These are phyloP conservation scores for Saitozyma sp. DNA, from an alignment of 768 basidiomycete species.

Conservation along the genomic window DNA sequence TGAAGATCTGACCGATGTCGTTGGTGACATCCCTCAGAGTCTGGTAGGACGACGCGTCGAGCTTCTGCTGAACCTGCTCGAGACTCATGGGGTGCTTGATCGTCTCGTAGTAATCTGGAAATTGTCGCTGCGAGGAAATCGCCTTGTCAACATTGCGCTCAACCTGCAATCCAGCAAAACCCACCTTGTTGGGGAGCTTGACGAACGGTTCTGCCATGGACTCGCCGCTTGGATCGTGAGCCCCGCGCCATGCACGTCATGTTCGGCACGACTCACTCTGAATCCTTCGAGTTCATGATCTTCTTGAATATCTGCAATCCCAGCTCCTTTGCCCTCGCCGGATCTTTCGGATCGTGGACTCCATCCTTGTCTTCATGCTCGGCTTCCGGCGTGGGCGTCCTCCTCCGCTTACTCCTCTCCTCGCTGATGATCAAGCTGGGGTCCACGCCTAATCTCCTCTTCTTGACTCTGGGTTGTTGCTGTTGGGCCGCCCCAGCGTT, in stretches of 20 bases:
- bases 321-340: constrained; percentile 28
- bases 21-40: constrained; percentile 38
- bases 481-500: too few species aligned
- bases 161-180: neutral
- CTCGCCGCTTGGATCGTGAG: constrained; percentile 20
- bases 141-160: neutral
- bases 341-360: constrained; percentile 39
- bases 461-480: constrained; percentile 9
- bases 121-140: constrained; percentile 19
- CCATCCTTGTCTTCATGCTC: constrained; percentile 11
- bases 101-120: constrained; percentile 46
- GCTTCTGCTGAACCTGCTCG: constrained; percentile 35
- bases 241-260: neutral
- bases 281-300: constrained; percentile 33
- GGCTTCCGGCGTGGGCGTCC: constrained; percentile 28
- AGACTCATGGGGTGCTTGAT: constrained; percentile 49
- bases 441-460: constrained; percentile 32
- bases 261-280: constrained; percentile 30
- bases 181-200: constrained; percentile 43
- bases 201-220: constrained; percentile 40
- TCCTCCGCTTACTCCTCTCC: constrained; percentile 32
- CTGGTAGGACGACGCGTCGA: constrained; percentile 31
- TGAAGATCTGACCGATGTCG: constrained; percentile 49
- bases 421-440: constrained; percentile 38
- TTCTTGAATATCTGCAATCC: constrained; percentile 36